Percentiles rank a stretch among this genome's conserved stretches.
These are phyloP conservation scores for Ascochyta lentis DNA, from an alignment of 2,329 filamentous ascomycete species.

Conservation along the genomic window DNA sequence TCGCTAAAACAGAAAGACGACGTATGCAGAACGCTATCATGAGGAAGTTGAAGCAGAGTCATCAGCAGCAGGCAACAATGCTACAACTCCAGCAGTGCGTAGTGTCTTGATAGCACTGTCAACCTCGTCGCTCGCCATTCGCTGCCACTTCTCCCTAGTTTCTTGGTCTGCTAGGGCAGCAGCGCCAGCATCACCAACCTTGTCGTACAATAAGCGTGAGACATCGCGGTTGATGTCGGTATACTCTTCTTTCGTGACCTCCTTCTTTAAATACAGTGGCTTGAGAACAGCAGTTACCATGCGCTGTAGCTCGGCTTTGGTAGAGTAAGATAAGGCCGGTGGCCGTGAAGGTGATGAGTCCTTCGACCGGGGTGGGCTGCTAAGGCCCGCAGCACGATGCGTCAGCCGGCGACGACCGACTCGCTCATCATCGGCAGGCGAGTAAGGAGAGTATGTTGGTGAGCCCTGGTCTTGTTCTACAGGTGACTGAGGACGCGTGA, in stretches of 20 bases:
- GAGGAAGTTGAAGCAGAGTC: conserved; percentile 41
- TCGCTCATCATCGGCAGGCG: conserved; percentile 55
- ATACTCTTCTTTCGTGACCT: conserved; percentile 87
- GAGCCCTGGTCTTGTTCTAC: conserved; percentile 56
- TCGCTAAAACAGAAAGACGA: conserved; percentile 1
- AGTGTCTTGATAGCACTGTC: conserved; percentile 67
- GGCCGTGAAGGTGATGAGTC: conserved; percentile 73
- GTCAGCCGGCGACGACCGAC: conserved; percentile 35
- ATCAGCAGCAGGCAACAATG: conserved; percentile 33
- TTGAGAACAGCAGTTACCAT: conserved; percentile 85
- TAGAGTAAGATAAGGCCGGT: conserved; percentile 72
- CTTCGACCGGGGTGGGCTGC: conserved; percentile 57
- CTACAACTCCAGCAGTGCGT: conserved; percentile 17
- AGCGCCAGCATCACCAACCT: conserved; percentile 58
- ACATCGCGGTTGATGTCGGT: conserved; percentile 90
- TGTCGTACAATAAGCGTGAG: conserved; percentile 84
- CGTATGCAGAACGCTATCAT: conserved; percentile 6
- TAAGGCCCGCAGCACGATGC: conserved; percentile 43
- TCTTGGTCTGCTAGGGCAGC: conserved; percentile 66
- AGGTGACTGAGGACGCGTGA: conserved; percentile 69
- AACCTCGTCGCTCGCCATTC: conserved; percentile 79
- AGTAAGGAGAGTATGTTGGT: conserved; percentile 74
- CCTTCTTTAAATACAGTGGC: conserved; percentile 79
- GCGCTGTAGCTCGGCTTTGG: conserved; percentile 86
- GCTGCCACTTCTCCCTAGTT: conserved; percentile 74